Conservation (phyloP, 768 basidiomycete genomes). For the Suillus subaureus region DNA sequence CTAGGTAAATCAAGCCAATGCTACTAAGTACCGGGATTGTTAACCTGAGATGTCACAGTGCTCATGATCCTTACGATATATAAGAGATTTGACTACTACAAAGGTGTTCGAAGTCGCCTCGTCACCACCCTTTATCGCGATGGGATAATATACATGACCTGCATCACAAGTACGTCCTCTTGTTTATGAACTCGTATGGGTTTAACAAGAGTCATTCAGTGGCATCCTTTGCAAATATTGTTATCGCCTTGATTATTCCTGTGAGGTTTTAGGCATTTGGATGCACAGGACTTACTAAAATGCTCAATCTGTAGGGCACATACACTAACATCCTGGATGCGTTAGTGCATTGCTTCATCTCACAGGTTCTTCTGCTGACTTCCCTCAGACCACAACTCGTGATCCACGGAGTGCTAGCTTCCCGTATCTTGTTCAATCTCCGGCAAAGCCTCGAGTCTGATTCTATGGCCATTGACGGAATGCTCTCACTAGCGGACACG, state of each 20-base stretch:
- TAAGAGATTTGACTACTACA: background rate
- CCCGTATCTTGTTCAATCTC: conserved; percentile 8
- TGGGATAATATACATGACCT: background rate
- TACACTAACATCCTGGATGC: background rate
- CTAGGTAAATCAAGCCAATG: background rate
- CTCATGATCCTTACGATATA: conserved; percentile 1
- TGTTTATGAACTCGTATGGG: background rate
- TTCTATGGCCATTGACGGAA: background rate
- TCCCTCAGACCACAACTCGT: background rate
- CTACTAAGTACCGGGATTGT: background rate
- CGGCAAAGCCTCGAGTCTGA: background rate
- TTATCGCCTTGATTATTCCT: background rate
- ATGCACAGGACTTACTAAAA: background rate
- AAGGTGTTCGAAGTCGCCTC: background rate
- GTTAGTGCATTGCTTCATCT: background rate
- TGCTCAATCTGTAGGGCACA: background rate
- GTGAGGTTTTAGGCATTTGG: background rate
- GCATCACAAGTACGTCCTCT: background rate
- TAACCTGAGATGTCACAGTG: background rate
- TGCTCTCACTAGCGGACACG: background rate
- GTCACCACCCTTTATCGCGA: background rate
- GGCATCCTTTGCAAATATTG: background rate
- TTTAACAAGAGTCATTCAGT: background rate
- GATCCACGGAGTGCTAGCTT: conserved; percentile 5
- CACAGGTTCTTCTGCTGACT: background rate